Base-by-base conservation (phyloP, 225 moss, liverwort and hornwort species). In the Physcomitrium patens region DNA sequence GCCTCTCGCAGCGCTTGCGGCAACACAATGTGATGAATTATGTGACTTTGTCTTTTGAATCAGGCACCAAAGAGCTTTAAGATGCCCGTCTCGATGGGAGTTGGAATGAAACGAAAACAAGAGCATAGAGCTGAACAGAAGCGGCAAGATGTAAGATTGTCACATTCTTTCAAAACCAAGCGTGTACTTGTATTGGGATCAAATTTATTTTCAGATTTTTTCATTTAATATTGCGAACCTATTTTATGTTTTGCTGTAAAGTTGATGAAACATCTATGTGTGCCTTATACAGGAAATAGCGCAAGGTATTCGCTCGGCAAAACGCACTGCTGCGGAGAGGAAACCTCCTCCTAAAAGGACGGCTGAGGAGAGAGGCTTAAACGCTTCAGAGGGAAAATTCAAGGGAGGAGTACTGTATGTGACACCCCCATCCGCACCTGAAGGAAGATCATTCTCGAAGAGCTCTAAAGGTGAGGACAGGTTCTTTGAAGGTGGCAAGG, bases 361-460 rank as follows among this genome's bases (percentile, higher is more conserved):
- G 42, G 79, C 78, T 0, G 86, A 89, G 71, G 90, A 93, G 50
- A 82, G 82, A 80, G 93, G 91, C 57, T 77, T 99, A 45, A 80
- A 76, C 45, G 82, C 83, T n/a, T 93, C 97, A 0, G 93, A 89
- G 65, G 97, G 97, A 15, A 91, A 82, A 46, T 99, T 94, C 61
- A 97, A 89, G 84, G 89, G 93, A 31, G 94, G 97, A 60, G 90
- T 93, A 70, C 74, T 97, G 78, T 93, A 89, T 72, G 94, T 99
- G 55, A 91, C 86, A 68, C 93, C 91, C 52, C 84, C 87, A 49
- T 73, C 81, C 26, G 89, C 87, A 26, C 70, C 77, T 1, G 81
- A 83, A 58, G 79, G 76, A 47, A 84, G 73, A 42, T 80, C 78
- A 46, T 77, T 73, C 66, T 74, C 81, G 55, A 85, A 82, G 76